A percentile compares a stretch with the other conserved stretches of the same genome.
phyloP scores from a whole-genome alignment of 2,329 filamentous ascomycete species.

The Fusarium nisikadoi region DNA sequence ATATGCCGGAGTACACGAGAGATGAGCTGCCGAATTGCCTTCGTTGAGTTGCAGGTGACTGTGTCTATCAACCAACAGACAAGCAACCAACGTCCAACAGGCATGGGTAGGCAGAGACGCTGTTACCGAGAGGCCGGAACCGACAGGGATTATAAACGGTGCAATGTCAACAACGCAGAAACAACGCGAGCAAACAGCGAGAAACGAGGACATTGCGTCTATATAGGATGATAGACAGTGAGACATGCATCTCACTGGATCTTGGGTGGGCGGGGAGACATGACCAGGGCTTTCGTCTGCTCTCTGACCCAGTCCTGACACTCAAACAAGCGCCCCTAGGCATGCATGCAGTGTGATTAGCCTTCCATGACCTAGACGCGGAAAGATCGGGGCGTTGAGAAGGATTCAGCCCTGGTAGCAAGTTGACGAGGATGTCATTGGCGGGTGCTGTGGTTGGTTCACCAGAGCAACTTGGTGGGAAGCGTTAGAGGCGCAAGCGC shows the following conservation, averaged over 20 bases:
- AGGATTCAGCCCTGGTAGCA: constrained; percentile 34
- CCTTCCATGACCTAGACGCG: constrained; percentile 35
- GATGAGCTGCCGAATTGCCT: constrained; percentile 7
- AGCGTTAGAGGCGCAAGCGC: constrained; percentile 47
- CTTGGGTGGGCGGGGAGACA: constrained; percentile 11
- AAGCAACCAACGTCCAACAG: constrained; percentile 28
- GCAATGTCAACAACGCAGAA: constrained; percentile 35
- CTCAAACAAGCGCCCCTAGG: constrained; percentile 44
- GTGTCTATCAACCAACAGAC: constrained; percentile 35
- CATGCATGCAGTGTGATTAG: constrained; percentile 48
- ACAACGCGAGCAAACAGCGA: constrained; percentile 29
- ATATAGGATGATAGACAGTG: constrained; percentile 40
- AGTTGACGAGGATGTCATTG: constrained; percentile 27
- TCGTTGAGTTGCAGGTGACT: constrained; percentile 12
- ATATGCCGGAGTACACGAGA: background rate
- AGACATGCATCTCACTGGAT: constrained; percentile 25
- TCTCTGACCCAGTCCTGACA: constrained; percentile 15
- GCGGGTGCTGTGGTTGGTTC: constrained; percentile 37
- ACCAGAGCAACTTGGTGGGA: constrained; percentile 29
- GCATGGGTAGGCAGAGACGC: constrained; percentile 26
- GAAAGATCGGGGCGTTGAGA: constrained; percentile 20
- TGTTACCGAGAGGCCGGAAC: constrained; percentile 40
- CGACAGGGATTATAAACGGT: constrained; percentile 38
- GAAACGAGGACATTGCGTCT: constrained; percentile 43
- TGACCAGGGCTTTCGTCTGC: constrained; percentile 13